Evolutionary conservation across 257 asterid species (phyloP), one percentile per base, ranked within the genome.

Genomic region (Solanum chilense): DNA sequence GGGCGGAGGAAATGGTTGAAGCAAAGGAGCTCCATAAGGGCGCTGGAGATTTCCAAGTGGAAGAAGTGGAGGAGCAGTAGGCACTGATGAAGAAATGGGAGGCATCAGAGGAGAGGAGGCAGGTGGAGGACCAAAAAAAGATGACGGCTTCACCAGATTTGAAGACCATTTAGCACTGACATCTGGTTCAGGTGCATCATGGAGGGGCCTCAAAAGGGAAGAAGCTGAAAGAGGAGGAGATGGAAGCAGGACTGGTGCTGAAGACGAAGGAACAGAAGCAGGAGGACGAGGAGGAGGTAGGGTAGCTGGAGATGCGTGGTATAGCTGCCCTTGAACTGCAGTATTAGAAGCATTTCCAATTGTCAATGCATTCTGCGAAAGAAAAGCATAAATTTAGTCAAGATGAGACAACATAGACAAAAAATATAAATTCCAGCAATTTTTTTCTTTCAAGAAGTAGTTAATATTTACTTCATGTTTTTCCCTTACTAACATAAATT

Each of bases 1-100:
- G 7, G 99, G 99, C 13, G 99, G 98, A 87, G 99, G 99, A 88
- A 96, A 97, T 85, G 99, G 99, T 96, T 97, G 98, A 74, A 97
- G 99, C 88, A 96, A 88, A n/a, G 99, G 99, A 75, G 98, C 91
- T 87, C 98, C 99, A 88, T 95, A 96, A 75, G 97, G 98, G 86
- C 95, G 93, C 86, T 92, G 98, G 42, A 93, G 87, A 90, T 80
- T 89, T 58, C 89, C 93, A 41, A 94, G 93, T 88, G 95, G 90
- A 88, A 92, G 92, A 70, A 94, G 89, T 60, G 97, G 98, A 82
- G 99, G 96, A 13, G 98, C 98, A 88, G 97, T 93, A 49, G 98
- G 96, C 85, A 92, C 71, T 81, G 98, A 86, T 18, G 98, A 89
- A 85, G 98, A 89, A 87, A 94, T 88, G 6, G 99, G 94, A 69